A percentile compares a stretch with the other conserved stretches of the same genome.
These are phyloP conservation scores for Kitagawia praeruptora DNA, from an alignment of 129 eudicot genomes.

Conservation along the genomic window DNA sequence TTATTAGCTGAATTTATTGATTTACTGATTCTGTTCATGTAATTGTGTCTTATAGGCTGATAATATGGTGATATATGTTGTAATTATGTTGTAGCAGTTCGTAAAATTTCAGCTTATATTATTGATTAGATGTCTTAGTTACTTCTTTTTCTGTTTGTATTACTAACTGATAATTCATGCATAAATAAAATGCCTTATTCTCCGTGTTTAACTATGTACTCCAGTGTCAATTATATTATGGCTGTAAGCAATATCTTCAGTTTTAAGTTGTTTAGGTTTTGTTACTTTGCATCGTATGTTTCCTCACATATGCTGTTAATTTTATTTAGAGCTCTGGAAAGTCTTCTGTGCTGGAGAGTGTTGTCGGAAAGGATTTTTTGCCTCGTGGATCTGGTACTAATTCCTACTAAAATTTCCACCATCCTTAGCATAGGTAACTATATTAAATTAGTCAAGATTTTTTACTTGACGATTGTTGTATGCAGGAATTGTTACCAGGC, in stretches of 20 bases:
- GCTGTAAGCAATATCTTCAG: not conserved
- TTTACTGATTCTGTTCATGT: not conserved
- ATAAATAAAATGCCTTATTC: not conserved
- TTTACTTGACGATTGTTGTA: constrained; percentile 5
- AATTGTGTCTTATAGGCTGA: not conserved
- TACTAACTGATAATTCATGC: not conserved
- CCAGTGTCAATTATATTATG: not conserved
- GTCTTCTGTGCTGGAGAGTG: constrained; percentile 88
- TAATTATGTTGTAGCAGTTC: not conserved
- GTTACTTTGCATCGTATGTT: not conserved
- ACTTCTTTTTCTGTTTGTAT: not conserved
- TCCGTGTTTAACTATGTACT: not conserved
- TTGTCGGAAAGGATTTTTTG: constrained; percentile 90
- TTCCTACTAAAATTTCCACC: not conserved
- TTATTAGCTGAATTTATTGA: not conserved
- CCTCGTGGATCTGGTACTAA: constrained; percentile 95
- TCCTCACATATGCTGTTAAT: constrained; percentile 3
- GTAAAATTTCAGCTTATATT: not conserved
- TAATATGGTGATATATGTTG: not conserved
- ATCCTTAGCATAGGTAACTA: not conserved
- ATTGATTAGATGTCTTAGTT: not conserved
- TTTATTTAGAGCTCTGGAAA: constrained; percentile 79
- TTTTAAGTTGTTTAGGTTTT: not conserved
- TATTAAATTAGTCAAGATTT: not conserved
- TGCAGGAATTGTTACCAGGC: constrained; percentile 90